Evolutionary conservation across 139 green algal genomes (phyloP).

Genomic region (Raphidocelis subcapitata): DNA sequence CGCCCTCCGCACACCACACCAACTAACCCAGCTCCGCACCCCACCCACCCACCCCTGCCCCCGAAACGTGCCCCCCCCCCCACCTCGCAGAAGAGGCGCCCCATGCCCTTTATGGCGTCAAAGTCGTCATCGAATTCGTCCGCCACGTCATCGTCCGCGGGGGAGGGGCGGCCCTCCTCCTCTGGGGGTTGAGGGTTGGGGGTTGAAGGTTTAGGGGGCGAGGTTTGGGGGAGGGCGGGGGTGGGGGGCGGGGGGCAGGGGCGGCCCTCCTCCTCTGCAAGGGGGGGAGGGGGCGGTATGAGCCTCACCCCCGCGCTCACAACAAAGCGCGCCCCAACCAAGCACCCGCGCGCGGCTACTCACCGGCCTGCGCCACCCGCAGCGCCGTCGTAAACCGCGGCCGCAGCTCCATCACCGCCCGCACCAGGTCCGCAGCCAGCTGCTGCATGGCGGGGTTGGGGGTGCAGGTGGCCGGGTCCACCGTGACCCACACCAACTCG

Average conservation of each 20-base stretch:
- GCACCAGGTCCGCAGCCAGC: constrained; percentile 74
- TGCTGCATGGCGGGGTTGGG: constrained; percentile 54
- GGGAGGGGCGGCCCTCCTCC: constrained; percentile 12
- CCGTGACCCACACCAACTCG: constrained; percentile 67
- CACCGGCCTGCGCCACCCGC: constrained; percentile 36
- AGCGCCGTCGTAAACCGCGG: constrained; percentile 63
- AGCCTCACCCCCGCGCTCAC: no score
- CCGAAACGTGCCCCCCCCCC: no score
- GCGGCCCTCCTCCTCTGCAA: background rate
- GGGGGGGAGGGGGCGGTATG: no score
- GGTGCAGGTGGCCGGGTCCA: constrained; percentile 22
- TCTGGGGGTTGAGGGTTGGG: no score
- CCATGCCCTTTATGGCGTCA: constrained; percentile 88
- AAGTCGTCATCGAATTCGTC: constrained; percentile 74
- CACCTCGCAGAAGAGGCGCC: constrained; percentile 90
- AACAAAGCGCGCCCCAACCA: no score
- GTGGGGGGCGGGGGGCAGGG: no score
- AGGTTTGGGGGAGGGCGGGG: background rate
- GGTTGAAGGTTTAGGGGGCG: background rate
- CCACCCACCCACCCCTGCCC: no score
- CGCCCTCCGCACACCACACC: no score
- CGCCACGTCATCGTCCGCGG: constrained; percentile 23
- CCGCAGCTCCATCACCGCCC: constrained; percentile 74
- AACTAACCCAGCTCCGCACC: no score
- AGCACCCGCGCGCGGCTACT: background rate